Conservation (phyloP, 2,329 filamentous ascomycete genomes). For the Dryadomyces sulphureus region DNA sequence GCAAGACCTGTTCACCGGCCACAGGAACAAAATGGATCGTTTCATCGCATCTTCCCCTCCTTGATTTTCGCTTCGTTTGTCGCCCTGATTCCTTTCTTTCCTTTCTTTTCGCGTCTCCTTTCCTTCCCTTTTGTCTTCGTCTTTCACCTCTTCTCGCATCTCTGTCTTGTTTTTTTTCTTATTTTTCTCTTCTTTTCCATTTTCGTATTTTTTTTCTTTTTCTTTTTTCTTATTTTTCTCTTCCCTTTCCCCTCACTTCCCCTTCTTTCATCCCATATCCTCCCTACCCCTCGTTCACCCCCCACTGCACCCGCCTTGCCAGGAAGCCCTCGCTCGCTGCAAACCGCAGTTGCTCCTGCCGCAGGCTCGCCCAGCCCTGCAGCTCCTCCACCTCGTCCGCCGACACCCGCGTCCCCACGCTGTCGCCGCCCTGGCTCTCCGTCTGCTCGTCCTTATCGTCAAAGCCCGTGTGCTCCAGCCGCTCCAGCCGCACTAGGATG, state of each 20-base stretch:
- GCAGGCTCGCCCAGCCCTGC: constrained; percentile 61
- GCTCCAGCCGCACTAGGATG: constrained; percentile 60
- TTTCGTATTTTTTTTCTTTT: neutral
- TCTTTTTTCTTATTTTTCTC: neutral
- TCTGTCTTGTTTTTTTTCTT: neutral
- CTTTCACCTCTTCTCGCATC: neutral
- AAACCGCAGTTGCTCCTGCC: constrained; percentile 57
- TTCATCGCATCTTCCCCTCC: no score
- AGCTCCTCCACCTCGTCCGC: constrained; percentile 46
- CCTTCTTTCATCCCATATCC: neutral
- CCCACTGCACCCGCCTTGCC: neutral
- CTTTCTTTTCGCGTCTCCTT: no score
- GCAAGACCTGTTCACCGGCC: no score
- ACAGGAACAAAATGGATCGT: no score
- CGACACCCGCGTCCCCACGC: constrained; percentile 16
- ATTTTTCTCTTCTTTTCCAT: neutral
- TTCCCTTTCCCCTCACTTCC: neutral
- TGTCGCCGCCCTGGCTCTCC: neutral
- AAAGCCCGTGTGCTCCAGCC: constrained; percentile 26
- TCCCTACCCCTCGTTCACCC: neutral
- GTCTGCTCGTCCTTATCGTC: constrained; percentile 14
- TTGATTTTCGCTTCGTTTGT: no score
- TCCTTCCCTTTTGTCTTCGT: neutral
- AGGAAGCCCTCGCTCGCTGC: constrained; percentile 16
- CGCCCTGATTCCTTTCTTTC: no score